Percentiles rank a stretch among this genome's conserved stretches.
Conservation (phyloP, 176 grass and related monocot species). For the Pharus latifolius region DNA sequence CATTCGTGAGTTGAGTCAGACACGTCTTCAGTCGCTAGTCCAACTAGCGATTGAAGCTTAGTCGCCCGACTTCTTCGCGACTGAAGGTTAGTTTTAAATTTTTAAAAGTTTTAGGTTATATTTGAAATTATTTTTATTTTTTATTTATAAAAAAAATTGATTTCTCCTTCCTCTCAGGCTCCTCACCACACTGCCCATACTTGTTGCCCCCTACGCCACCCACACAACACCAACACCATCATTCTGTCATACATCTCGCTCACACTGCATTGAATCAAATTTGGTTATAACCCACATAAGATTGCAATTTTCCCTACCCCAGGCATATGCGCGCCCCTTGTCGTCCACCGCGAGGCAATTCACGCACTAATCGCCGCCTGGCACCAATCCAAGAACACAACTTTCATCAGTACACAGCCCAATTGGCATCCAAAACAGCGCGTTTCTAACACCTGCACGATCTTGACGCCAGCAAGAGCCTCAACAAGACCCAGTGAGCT, state of each 20-base stretch:
- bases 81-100: no score
- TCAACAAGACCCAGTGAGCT: slow-evolving; percentile 52
- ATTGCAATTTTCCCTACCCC: slow-evolving; percentile 31
- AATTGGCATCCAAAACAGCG: neutral
- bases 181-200: slow-evolving; percentile 95
- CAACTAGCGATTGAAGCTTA: no score
- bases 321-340: slow-evolving; percentile 72
- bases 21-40: no score
- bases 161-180: slow-evolving; percentile 94
- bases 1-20: no score
- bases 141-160: no score
- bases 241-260: no score
- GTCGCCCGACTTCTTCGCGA: no score
- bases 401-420: neutral
- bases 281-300: neutral
- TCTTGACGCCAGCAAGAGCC: slow-evolving; percentile 59
- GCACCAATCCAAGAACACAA: slow-evolving; percentile 11
- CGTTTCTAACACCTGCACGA: slow-evolving; percentile 77
- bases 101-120: no score
- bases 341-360: slow-evolving; percentile 93
- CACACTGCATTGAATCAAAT: slow-evolving; percentile 21
- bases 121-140: no score
- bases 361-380: slow-evolving; percentile 92
- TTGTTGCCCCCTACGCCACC: slow-evolving; percentile 69
- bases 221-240: no score